phyloP scores from a whole-genome alignment of 352 stramenopile genomes.

The Phytophthora brassicae region DNA sequence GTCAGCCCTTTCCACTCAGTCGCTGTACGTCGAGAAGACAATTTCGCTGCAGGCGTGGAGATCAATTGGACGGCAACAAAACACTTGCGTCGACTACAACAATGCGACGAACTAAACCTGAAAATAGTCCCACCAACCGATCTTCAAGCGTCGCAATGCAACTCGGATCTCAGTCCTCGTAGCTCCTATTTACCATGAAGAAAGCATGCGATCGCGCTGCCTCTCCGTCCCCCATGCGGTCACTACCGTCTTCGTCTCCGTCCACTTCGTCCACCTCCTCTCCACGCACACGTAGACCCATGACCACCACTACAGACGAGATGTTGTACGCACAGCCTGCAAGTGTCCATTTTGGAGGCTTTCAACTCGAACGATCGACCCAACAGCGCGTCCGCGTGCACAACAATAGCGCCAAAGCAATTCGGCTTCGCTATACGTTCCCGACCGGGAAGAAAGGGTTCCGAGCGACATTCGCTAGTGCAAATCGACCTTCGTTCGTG shows the following conservation, averaged over 20 bases:
- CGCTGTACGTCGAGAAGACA: not conserved
- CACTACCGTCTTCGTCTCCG: constrained; percentile 2
- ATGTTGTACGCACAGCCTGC: constrained; percentile 54
- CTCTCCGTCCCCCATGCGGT: constrained; percentile 9
- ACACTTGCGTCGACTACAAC: constrained; percentile 1
- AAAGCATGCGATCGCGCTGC: not conserved
- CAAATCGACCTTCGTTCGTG: constrained; percentile 61
- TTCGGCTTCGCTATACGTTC: constrained; percentile 73
- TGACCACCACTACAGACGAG: constrained; percentile 26
- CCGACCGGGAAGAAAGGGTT: constrained; percentile 50
- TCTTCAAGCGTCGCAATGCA: constrained; percentile 7
- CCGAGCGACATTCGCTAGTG: constrained; percentile 43
- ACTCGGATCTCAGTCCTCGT: too few species aligned
- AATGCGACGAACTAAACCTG: not conserved
- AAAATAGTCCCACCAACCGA: constrained; percentile 1
- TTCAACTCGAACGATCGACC: constrained; percentile 58
- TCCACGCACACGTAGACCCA: constrained; percentile 24
- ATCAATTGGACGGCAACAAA: too few species aligned
- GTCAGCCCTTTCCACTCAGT: constrained; percentile 10
- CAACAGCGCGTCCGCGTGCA: constrained; percentile 70
- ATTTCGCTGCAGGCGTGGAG: not conserved
- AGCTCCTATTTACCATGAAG: too few species aligned
- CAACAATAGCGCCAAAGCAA: constrained; percentile 74
- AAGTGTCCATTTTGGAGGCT: constrained; percentile 90
- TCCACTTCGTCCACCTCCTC: constrained; percentile 22